Conservation (phyloP, 2,329 filamentous ascomycete species). For the Pseudogymnoascus sp. region DNA sequence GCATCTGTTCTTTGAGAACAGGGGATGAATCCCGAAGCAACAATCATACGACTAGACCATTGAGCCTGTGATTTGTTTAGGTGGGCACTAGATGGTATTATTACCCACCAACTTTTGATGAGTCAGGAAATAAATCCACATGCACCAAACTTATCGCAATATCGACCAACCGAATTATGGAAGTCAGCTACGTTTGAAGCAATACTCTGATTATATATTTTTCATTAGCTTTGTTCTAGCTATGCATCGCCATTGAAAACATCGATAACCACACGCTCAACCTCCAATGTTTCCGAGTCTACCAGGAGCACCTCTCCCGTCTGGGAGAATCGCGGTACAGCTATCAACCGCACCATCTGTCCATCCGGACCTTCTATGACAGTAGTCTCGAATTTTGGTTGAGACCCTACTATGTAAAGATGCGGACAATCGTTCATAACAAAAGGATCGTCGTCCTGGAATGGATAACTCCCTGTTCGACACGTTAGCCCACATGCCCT, state of each 20-base stretch:
- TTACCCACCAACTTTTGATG: not conserved
- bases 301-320: slow-evolving; percentile 75
- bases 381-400: slow-evolving; percentile 67
- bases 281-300: slow-evolving; percentile 77
- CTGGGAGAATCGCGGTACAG: slow-evolving; percentile 72
- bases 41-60: slow-evolving; percentile 35
- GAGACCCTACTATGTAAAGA: slow-evolving; percentile 82
- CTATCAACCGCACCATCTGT: slow-evolving; percentile 68
- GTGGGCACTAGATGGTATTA: not conserved
- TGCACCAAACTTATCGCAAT: not conserved
- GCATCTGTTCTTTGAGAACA: slow-evolving; percentile 20
- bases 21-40: slow-evolving; percentile 29
- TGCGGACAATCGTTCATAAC: slow-evolving; percentile 80
- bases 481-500: not conserved
- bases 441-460: slow-evolving; percentile 88
- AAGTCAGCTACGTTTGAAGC: not conserved
- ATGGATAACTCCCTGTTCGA: slow-evolving; percentile 80
- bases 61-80: slow-evolving; percentile 18
- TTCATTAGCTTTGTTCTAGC: not conserved
- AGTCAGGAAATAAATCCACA: not conserved
- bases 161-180: not conserved
- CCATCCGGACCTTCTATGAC: slow-evolving; percentile 58
- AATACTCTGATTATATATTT: not conserved
- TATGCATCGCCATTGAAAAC: slow-evolving; percentile 11
- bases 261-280: slow-evolving; percentile 57